Evolutionary conservation across 345 rosid genomes (phyloP).

Genomic region (Chamaenerion angustifolium): DNA sequence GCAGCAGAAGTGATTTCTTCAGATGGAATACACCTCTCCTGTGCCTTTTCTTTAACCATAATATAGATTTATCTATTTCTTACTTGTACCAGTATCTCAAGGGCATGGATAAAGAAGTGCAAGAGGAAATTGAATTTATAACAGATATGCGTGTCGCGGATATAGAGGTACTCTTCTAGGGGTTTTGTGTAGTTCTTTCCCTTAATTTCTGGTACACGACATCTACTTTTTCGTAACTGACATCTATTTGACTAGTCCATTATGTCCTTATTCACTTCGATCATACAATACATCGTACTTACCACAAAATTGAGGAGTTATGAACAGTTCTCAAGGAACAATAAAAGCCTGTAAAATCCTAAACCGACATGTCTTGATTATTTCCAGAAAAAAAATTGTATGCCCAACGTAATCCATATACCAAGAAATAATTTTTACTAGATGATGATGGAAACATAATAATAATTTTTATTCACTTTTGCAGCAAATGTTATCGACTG

Average conservation of each 20-base stretch:
- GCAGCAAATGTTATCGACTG: slow-evolving; percentile 34
- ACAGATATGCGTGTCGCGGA: slow-evolving; percentile 32
- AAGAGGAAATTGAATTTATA: slow-evolving; percentile 43
- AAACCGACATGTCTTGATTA: too few relatives aligned
- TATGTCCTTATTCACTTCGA: too few relatives aligned
- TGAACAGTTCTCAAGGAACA: too few relatives aligned
- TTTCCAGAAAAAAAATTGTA: too few relatives aligned
- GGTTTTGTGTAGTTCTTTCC: slow-evolving; percentile 5
- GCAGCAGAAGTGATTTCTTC: too few relatives aligned
- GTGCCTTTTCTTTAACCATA: not conserved
- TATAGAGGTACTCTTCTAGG: slow-evolving; percentile 32
- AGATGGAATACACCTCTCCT: not conserved
- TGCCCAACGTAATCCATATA: too few relatives aligned
- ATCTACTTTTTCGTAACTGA: too few relatives aligned
- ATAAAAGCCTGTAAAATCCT: too few relatives aligned
- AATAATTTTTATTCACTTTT: slow-evolving; percentile 12
- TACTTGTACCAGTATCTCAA: slow-evolving; percentile 39
- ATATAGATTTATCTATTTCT: not conserved
- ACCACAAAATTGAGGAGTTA: too few relatives aligned
- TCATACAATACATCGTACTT: too few relatives aligned
- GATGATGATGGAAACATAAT: not conserved
- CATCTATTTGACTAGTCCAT: not conserved
- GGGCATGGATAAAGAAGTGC: slow-evolving; percentile 38
- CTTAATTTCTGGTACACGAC: not conserved
- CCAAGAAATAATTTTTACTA: too few relatives aligned